Evolutionary conservation across 192 early-diverging fungal genomes (phyloP).

Genomic region (Polychytrium aggregatum): DNA sequence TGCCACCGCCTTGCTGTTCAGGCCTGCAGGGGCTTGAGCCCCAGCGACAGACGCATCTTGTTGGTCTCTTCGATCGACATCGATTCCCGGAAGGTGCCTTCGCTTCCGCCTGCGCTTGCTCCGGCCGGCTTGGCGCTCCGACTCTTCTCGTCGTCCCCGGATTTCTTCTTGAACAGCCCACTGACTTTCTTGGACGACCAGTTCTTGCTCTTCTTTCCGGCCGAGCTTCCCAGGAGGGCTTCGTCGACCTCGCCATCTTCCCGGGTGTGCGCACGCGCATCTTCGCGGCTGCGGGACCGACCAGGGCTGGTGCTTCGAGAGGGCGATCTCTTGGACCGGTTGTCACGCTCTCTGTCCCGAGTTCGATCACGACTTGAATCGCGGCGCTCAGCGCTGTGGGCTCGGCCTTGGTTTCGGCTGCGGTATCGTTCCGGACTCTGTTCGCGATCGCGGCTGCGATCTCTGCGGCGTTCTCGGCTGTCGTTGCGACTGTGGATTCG

Average conservation of each 20-base stretch:
- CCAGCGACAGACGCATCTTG: conserved; percentile 20
- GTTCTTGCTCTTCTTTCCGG: conserved; percentile 26
- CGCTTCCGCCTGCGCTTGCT: conserved; percentile 1
- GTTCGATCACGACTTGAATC: conserved; percentile 3
- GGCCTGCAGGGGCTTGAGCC: conserved; percentile 24
- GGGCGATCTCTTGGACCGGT: background rate
- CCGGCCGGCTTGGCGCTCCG: no score
- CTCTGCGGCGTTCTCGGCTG: background rate
- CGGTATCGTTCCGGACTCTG: background rate
- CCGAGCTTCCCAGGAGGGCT: background rate
- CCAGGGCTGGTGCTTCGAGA: background rate
- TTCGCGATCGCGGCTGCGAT: background rate
- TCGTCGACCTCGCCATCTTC: no score
- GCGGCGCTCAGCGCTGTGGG: background rate
- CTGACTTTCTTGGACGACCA: conserved; percentile 38
- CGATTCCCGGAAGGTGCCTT: conserved; percentile 7
- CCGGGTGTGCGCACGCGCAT: background rate
- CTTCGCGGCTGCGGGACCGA: background rate
- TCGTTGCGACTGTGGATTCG: background rate
- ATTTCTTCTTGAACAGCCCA: conserved; percentile 34
- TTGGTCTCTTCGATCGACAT: conserved; percentile 34
- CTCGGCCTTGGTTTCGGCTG: conserved; percentile 1
- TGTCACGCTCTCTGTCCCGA: background rate
- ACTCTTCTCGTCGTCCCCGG: conserved; percentile 1
- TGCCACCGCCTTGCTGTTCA: no score